Evolutionary conservation across 1,139 yeast species (phyloP), one percentile per base, ranked within the genome.

Genomic region (Suhomyces bolitotheri): DNA sequence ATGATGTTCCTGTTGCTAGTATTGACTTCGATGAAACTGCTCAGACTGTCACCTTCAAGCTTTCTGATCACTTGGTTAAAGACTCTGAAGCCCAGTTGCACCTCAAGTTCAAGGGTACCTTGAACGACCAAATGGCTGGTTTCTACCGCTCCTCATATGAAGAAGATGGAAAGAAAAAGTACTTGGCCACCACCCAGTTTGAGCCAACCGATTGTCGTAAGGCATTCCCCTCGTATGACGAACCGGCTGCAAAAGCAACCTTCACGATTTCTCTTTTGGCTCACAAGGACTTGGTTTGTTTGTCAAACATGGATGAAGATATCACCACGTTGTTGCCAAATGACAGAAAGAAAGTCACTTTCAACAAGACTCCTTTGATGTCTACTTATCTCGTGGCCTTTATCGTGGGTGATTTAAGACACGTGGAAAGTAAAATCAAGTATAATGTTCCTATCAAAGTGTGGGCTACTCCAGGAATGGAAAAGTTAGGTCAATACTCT

Each of bases 191-290:
- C 24, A 85, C 95, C 28, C 95, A 85, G 62, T 82, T 85, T 73
- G 95, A 85, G 62, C 85, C 95, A 22, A 82, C 90, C 19, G 90
- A 84, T 56, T 88, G 90, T 34, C 80, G 95, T 59, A 73, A 88
- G 52, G 90, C 94, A 1, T 82, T 85, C 64, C 95, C 95, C 12
- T 83, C 87, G 54, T 77, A 82, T 46, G 94, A 84, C 56, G 94
- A 85, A 57, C 95, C 95, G 17, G 74, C 78, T 37, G 68, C 81
- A 43, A 85, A 85, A 62, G 86, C 94, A 7, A 75, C 86, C 16
- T 85, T 80, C 51, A 80, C 80, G 41, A 71, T 88, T 39, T 64
- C 79, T 19, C 68, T 88, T 46, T 71, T 81, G 36, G 77, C 87
- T 27, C 75, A 77, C 36, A 66, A 71, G 40, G 61, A 73, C 22